A percentile compares a stretch with the other conserved stretches of the same genome.
These are phyloP conservation scores for Patellifolia procumbens DNA, from an alignment of 179 eudicot species.

Conservation along the genomic window DNA sequence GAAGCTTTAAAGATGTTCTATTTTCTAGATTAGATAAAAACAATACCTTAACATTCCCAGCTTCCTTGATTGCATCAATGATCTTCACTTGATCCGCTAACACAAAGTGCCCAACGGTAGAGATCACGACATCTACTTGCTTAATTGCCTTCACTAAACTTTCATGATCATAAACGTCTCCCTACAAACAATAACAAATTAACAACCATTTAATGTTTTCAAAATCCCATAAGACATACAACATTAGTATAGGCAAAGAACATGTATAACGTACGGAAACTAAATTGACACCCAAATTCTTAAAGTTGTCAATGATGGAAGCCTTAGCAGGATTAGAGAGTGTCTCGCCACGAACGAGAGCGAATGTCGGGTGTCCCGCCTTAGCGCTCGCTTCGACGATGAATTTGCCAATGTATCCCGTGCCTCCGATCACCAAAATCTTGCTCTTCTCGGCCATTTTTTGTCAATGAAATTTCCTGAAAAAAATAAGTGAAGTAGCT, in stretches of 20 bases:
- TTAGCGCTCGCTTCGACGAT: constrained; percentile 43
- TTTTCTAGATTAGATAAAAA: background rate
- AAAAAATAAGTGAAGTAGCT: background rate
- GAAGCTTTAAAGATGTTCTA: background rate
- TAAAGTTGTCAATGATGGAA: constrained; percentile 33
- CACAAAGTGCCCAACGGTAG: constrained; percentile 40
- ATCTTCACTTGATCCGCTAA: constrained; percentile 61
- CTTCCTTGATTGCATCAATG: constrained; percentile 68
- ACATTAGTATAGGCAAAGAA: background rate
- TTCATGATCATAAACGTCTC: constrained; percentile 58
- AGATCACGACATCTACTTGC: constrained; percentile 68
- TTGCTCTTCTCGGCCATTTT: constrained; percentile 38
- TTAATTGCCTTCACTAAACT: constrained; percentile 61
- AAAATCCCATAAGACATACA: too few relatives aligned
- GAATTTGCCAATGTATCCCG: constrained; percentile 47
- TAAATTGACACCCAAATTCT: constrained; percentile 34
- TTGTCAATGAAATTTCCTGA: background rate
- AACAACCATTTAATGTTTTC: background rate
- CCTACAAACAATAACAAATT: constrained; percentile 32
- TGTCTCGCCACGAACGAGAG: constrained; percentile 37
- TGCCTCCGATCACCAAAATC: constrained; percentile 46
- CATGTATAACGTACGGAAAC: constrained; percentile 22
- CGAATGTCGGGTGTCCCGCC: constrained; percentile 39
- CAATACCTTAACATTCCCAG: constrained; percentile 75
- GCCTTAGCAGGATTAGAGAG: constrained; percentile 38